Percentiles rank a stretch among this genome's conserved stretches.
These are phyloP conservation scores for Mentha longifolia DNA, from an alignment of 257 asterid genomes.

Conservation along the genomic window DNA sequence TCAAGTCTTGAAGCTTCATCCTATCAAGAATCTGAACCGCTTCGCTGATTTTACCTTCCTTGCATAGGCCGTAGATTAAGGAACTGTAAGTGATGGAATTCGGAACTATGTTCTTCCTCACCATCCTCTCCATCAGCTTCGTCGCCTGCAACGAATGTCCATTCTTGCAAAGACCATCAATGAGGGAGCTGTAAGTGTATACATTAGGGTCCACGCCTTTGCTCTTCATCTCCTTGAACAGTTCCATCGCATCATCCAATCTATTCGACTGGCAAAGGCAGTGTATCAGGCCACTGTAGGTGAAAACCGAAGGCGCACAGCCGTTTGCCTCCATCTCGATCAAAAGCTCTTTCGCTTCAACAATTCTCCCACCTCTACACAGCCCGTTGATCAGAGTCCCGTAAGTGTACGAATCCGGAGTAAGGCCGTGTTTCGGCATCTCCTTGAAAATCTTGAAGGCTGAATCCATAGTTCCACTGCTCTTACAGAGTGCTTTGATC, in stretches of 20 bases:
- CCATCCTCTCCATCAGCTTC: conserved; percentile 71
- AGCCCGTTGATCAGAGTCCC: conserved; percentile 88
- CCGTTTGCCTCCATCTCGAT: conserved; percentile 75
- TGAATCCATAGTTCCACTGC: conserved; percentile 63
- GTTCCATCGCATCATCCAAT: conserved; percentile 65
- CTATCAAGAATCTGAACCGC: conserved; percentile 82
- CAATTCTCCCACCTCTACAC: conserved; percentile 65
- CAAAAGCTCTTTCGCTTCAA: conserved; percentile 85
- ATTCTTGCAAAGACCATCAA: conserved; percentile 90
- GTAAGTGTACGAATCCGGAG: conserved; percentile 85
- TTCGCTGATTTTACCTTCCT: conserved; percentile 61
- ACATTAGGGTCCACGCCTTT: conserved; percentile 80
- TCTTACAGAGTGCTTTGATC: conserved; percentile 88
- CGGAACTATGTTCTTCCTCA: conserved; percentile 49
- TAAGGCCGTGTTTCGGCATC: conserved; percentile 78
- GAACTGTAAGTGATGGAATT: conserved; percentile 88
- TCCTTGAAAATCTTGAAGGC: conserved; percentile 72
- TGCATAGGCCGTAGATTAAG: conserved; percentile 70
- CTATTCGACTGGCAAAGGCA: conserved; percentile 68
- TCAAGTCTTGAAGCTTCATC: conserved; percentile 90
- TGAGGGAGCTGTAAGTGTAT: conserved; percentile 79
- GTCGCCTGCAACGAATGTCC: conserved; percentile 73
- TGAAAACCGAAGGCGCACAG: conserved; percentile 76
- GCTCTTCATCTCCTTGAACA: conserved; percentile 74
- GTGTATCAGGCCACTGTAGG: conserved; percentile 68